These are phyloP conservation scores for Graphilbum ipis-grandicollis DNA, from an alignment of 2,329 filamentous ascomycete species.

Conservation along the genomic window DNA sequence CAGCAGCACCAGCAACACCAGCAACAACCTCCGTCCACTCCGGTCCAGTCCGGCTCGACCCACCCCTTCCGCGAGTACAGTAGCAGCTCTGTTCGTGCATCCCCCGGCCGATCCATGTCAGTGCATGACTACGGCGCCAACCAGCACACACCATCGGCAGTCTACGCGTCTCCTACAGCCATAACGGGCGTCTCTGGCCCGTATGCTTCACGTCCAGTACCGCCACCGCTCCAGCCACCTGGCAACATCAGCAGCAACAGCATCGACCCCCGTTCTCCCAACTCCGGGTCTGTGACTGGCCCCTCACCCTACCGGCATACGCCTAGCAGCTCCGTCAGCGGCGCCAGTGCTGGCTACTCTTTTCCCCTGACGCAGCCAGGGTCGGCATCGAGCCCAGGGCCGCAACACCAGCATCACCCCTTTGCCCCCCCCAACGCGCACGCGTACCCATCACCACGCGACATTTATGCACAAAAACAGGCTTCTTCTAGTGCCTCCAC, in stretches of 20 bases:
- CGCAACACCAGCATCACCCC: slow-evolving; percentile 32
- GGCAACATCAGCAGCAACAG: too few relatives aligned
- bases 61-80: slow-evolving; percentile 35
- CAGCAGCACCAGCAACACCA: slow-evolving; percentile 8
- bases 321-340: slow-evolving; percentile 25
- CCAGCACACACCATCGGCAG: slow-evolving; percentile 14
- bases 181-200: slow-evolving; percentile 14
- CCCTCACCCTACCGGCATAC: slow-evolving; percentile 33
- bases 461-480: slow-evolving; percentile 23
- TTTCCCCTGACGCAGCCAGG: slow-evolving; percentile 28
- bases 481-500: too few relatives aligned
- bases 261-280: slow-evolving; percentile 34
- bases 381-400: slow-evolving; percentile 27
- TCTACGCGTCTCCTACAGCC: slow-evolving; percentile 21
- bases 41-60: slow-evolving; percentile 22
- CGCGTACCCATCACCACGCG: slow-evolving; percentile 23
- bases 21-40: slow-evolving; percentile 15
- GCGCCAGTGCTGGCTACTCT: slow-evolving; percentile 26
- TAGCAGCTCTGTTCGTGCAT: slow-evolving; percentile 27
- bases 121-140: slow-evolving; percentile 23
- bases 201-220: slow-evolving; percentile 25
- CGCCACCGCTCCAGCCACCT: slow-evolving; percentile 28
- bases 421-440: slow-evolving; percentile 12
- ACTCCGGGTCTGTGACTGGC: slow-evolving; percentile 22
- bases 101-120: slow-evolving; percentile 26